Conservation (phyloP, 2,329 filamentous ascomycete genomes). For the Pyrenophora graminea region DNA sequence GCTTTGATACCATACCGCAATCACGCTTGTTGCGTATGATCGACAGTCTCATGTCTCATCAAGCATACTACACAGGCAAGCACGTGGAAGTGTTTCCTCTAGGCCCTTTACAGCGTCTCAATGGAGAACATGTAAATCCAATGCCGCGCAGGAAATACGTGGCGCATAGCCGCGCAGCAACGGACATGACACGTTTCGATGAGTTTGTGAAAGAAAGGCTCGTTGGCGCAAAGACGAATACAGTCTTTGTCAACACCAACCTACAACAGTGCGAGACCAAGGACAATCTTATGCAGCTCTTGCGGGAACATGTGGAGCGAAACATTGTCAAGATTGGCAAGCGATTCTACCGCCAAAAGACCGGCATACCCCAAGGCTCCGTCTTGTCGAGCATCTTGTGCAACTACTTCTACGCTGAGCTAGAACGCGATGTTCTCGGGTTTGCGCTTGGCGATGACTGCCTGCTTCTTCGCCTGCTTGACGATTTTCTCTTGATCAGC, state of each 20-base stretch:
- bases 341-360: constrained; percentile 83
- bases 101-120: constrained; percentile 40
- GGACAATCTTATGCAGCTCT: constrained; percentile 67
- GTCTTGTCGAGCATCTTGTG: constrained; percentile 84
- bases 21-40: constrained; percentile 70
- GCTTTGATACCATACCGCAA: constrained; percentile 96
- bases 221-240: constrained; percentile 55
- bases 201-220: constrained; percentile 38
- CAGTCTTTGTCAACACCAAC: constrained; percentile 76
- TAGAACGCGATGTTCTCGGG: constrained; percentile 70
- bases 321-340: constrained; percentile 90
- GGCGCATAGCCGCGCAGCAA: constrained; percentile 44
- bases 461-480: constrained; percentile 79
- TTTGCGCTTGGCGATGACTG: constrained; percentile 67
- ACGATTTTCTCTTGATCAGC: constrained; percentile 91
- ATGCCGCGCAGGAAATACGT: constrained; percentile 47
- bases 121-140: constrained; percentile 36
- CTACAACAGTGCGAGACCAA: constrained; percentile 62
- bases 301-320: constrained; percentile 77
- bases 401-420: constrained; percentile 92
- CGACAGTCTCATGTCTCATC: constrained; percentile 58
- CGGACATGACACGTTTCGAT: constrained; percentile 39
- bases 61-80: constrained; percentile 71
- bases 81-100: constrained; percentile 71
- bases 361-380: constrained; percentile 91